phyloP scores from a whole-genome alignment of 2,329 filamentous ascomycete species.

The Didymosphaeria variabile region DNA sequence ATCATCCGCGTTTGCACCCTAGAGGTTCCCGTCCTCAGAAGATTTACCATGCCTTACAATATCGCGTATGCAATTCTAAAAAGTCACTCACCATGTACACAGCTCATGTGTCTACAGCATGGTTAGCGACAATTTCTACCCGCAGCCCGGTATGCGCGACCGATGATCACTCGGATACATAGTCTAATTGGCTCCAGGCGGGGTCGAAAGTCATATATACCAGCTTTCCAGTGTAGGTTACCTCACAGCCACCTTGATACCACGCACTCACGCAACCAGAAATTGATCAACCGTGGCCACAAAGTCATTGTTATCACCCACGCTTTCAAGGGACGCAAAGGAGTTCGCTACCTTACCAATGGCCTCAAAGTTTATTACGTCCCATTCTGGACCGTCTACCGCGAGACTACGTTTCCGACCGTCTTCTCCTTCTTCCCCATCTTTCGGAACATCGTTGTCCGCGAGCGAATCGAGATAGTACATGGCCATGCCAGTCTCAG shows the following conservation, averaged over 20 bases:
- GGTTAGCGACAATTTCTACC: conserved; percentile 99
- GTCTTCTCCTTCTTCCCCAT: conserved; percentile 99
- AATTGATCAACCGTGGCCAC: conserved; percentile 96
- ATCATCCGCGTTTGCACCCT: conserved; percentile 17
- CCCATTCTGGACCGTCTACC: conserved; percentile 94
- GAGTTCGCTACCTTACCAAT: conserved; percentile 94
- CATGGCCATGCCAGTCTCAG: conserved; percentile 97
- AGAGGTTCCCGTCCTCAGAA: conserved; percentile 33
- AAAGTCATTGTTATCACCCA: conserved; percentile 99
- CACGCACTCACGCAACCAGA: conserved; percentile 57
- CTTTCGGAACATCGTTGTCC: conserved; percentile 94
- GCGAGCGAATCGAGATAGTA: conserved; percentile 95
- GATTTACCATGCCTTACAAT: conserved; percentile 69
- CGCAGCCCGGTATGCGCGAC: conserved; percentile 73
- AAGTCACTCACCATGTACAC: not conserved
- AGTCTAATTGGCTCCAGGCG: conserved; percentile 61
- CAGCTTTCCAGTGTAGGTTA: conserved; percentile 78
- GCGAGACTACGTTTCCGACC: conserved; percentile 90
- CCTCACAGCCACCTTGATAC: not conserved
- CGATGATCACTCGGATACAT: not conserved
- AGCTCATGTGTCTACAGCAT: conserved; percentile 63
- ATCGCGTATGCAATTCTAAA: conserved; percentile 66
- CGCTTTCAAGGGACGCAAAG: conserved; percentile 88
- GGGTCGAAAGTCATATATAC: conserved; percentile 98
- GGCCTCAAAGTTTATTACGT: conserved; percentile 98